Evolutionary conservation across 1,284 basidiomycete genomes (phyloP).

Genomic region (Peniophora sp.): DNA sequence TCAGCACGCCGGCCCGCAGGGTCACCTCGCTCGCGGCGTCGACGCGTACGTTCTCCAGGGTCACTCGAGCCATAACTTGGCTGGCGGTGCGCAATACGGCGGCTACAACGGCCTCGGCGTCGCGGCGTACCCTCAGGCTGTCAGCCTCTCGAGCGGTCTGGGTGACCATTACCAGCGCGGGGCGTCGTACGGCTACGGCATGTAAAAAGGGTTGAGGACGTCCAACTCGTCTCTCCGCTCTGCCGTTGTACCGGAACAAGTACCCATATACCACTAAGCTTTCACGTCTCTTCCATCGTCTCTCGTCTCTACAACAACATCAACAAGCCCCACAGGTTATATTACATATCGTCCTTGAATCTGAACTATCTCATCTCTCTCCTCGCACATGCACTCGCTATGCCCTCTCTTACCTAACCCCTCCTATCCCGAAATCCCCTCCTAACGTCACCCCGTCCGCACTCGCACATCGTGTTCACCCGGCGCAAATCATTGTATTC

Average conservation of each 20-base stretch:
- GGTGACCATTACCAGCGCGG: constrained; percentile 69
- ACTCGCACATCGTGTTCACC: not conserved
- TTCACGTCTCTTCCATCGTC: not conserved
- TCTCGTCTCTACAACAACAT: not conserved
- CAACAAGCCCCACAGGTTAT: not conserved
- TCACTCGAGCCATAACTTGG: constrained; percentile 53
- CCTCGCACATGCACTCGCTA: no score
- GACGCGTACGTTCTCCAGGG: constrained; percentile 74
- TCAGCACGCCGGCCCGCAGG: constrained; percentile 44
- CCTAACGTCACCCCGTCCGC: no score
- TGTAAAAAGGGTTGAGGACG: constrained; percentile 36
- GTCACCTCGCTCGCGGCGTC: constrained; percentile 59
- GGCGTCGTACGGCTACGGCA: constrained; percentile 65
- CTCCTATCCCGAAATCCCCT: no score
- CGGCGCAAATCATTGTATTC: not conserved
- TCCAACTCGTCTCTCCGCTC: no score
- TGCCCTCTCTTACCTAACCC: no score
- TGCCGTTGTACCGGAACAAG: no score
- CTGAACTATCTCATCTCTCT: no score
- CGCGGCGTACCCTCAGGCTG: constrained; percentile 29
- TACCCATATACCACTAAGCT: no score
- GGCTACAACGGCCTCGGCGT: constrained; percentile 53
- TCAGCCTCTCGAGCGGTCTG: constrained; percentile 43
- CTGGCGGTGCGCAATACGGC: constrained; percentile 41
- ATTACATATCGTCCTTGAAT: no score